Evolutionary conservation across 208 protist species (phyloP).

Genomic region (Leishmania amazonensis): DNA sequence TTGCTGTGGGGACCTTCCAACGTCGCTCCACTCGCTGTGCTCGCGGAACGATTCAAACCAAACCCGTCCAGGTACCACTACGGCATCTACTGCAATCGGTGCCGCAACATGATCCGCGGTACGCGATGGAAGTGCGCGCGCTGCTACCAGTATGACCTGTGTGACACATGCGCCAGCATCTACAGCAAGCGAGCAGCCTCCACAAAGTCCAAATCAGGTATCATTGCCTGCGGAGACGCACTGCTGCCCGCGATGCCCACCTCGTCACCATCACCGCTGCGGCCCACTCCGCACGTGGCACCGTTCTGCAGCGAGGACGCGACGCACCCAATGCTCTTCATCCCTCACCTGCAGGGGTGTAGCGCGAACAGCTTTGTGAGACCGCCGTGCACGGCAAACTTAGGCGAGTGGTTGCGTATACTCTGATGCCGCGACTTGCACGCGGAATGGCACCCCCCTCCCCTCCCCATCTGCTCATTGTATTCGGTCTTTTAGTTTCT

Average conservation of each 20-base stretch:
- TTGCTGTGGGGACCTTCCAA: constrained; percentile 87
- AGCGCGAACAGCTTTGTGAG: constrained; percentile 36
- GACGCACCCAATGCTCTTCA: constrained; percentile 59
- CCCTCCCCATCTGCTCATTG: not conserved
- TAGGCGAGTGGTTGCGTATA: constrained; percentile 17
- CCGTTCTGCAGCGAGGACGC: constrained; percentile 15
- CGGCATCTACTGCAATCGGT: constrained; percentile 81
- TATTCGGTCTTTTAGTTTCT: not conserved
- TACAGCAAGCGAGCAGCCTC: not conserved
- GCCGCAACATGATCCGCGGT: constrained; percentile 53
- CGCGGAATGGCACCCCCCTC: not conserved
- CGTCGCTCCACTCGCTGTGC: constrained; percentile 52
- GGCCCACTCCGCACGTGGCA: not conserved
- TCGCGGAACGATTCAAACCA: constrained; percentile 41
- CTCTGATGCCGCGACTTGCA: not conserved
- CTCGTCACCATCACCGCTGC: not conserved
- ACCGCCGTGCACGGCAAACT: constrained; percentile 7
- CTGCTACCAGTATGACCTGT: constrained; percentile 84
- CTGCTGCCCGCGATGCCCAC: not conserved
- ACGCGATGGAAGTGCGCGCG: constrained; percentile 83
- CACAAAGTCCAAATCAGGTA: not conserved
- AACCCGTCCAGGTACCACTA: constrained; percentile 52
- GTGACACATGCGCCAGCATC: constrained; percentile 45
- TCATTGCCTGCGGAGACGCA: not conserved
- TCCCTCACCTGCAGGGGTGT: constrained; percentile 36